Base-by-base conservation (phyloP, 2,329 filamentous ascomycete genomes). In the Paracoccidioides lutzii region DNA sequence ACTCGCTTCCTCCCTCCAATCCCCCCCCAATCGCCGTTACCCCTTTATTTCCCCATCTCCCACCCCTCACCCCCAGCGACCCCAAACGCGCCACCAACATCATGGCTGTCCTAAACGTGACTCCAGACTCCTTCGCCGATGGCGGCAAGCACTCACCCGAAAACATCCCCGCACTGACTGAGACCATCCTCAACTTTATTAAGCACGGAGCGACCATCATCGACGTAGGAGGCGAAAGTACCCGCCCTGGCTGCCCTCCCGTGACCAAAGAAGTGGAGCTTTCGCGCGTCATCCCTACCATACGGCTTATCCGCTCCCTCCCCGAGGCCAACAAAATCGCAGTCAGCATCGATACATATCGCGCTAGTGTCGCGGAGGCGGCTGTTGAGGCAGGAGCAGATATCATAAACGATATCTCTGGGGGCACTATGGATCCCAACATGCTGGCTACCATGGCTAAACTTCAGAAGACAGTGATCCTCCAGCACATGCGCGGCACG, bases 41-140 rank as follows among this genome's bases (percentile, higher is more conserved):
- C 3, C 66, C 69, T 33, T 64, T 76, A 55, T 69, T 68, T 6
- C 59, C 65, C 22, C 52, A 57, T 30, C 64, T 78, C 41, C 70
- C 76, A 9, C 75, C 81, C 0, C 71, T 93, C 42, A 80, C 81
- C 52, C 77, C 87, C 15, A 72, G 77, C 5, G 75, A 77, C 58
- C 69, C 74, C 0, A 67, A 65, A 48, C 80, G 84, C 50, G 76
- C 74, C 54, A 96, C 91, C 0, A 81, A 82, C 48, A 73, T 96
- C 62, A 98, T 98, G 93, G 88, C 87, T 55, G 95, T 98, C 60
- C 77, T 97, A 48, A 98, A 98, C 71, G 75, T 95, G 53, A 97
- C 93, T 0, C 91, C 91, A 0, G 91, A 98, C 72, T 97, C 91
- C 8, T 98, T 98, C 75, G 97, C 91, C 0, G 90, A 97, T 66